A percentile compares a stretch with the other conserved stretches of the same genome.
Evolutionary conservation across 371 early-diverging fungal genomes (phyloP).

Genomic region (Entomophthora muscae): DNA sequence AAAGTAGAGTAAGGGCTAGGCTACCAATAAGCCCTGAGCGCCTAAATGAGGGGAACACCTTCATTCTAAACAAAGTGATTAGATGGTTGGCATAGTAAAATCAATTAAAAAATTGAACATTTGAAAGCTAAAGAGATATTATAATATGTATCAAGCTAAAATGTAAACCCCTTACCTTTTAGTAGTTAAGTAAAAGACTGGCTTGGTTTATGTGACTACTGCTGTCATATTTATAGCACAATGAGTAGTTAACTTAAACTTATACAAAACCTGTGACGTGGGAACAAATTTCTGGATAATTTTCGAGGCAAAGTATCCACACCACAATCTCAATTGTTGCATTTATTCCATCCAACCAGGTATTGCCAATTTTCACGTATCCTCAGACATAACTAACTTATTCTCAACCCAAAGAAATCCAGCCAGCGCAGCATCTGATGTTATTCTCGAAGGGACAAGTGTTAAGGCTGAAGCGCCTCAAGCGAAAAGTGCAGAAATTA

Average conservation of each 20-base stretch:
- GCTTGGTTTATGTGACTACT: neutral
- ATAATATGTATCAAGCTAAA: neutral
- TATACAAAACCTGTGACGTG: neutral
- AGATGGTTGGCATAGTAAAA: no score
- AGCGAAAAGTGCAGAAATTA: no score
- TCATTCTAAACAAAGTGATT: neutral
- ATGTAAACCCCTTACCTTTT: neutral
- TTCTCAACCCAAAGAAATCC: no score
- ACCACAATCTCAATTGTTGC: no score
- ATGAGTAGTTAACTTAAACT: neutral
- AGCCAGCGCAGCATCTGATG: no score
- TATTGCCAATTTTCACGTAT: no score
- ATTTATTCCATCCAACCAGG: no score
- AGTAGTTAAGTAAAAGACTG: neutral
- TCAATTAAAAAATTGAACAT: neutral
- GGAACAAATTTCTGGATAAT: neutral
- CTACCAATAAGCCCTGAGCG: neutral
- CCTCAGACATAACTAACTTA: no score
- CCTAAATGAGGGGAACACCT: neutral
- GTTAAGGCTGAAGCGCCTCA: no score
- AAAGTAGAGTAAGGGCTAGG: neutral
- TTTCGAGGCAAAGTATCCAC: no score
- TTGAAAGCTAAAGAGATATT: neutral
- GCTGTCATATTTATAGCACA: neutral
- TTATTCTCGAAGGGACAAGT: no score